Base-by-base conservation (phyloP, 2,329 filamentous ascomycete species). In the Cladosporium sp. region DNA sequence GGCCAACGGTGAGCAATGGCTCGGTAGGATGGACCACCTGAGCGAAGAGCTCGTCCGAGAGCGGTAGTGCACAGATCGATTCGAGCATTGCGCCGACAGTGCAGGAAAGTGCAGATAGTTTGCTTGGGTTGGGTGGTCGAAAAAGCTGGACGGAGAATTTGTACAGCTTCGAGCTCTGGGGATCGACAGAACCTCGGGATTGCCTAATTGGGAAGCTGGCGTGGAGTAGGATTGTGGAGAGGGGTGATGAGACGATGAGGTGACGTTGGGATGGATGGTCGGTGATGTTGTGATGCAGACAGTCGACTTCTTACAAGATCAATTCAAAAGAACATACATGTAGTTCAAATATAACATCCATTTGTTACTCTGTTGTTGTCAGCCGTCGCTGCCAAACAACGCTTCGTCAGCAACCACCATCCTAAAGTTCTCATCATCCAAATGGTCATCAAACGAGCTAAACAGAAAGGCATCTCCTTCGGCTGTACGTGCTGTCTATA, bases 11-110 rank as follows among this genome's bases (percentile, higher is more conserved):
- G 55, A 99, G 77, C 44, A 99, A 73, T 12, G 92, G 89, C 66
- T 91, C 83, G 1, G 79, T 80, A 1, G 93, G 91, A 67, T 99
- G 93, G 17, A 96, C 75, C 11, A 86, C 87, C 69, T 95, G 90
- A 1, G 89, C 73, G 73, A 99, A 97, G 62, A 99, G 78, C 64
- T 97, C 93, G 51, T 88, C 81, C 52, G 82, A 80, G 41, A 97
- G 82, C 56, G 91, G 90, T 40, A 97, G 82, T 20, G 88, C 89
- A 77, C 92, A 96, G 58, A 95, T 80, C 58, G 89, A 95, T 70
- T 96, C 90, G 65, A 95, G 89, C 89, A 95, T 95, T 63, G 56
- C 41, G 24, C 22, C 22, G 22, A 17, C 13, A 36, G n/a, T 24
- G 29, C 38, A 27, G 29, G 27, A 27, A 20, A 17, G 29, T 29